Evolutionary conservation across 176 grass and related monocot species (phyloP), one percentile per base, ranked within the genome.

Genomic region (Musa schizocarpa): DNA sequence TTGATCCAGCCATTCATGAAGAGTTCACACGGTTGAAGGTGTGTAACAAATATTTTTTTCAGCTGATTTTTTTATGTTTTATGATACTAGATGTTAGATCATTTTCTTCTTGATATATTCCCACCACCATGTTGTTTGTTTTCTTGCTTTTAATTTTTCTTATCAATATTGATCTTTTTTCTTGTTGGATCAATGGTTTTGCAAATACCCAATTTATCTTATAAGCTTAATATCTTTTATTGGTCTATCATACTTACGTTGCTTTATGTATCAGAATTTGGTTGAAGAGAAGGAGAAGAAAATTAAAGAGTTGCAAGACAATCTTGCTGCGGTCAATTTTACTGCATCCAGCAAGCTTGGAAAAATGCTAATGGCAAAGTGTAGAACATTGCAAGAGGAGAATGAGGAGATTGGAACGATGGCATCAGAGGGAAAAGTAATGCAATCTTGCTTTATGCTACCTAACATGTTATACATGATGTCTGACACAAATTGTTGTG

Each of bases 401-500:
- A 99, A 99, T 79, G 96, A 94, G 81, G 96, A 99, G 72, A 99
- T 99, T 79, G 91, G 96, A 2, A 91, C 88, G 8, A 99, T 99
- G 80, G 96, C 96, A 83, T 99, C 96, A n/a, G 96, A 99, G 92
- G 96, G 96, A 84, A 99, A 99, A 88, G 93, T 93, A 83, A 64
- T 52, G 50, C 19, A 73, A 71, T 13, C 49, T 25, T 59, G 53
- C 26, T 76, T 55, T 51, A 0, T 76, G 34, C 34, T 34, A 9
- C 6, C 2, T n/a, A 20, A 3, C 9, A 70, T 49, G 1, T 50
- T 70, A 19, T 50, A 20, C 9, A 50, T 20, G 68, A 70, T 3
- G 20, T 50, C 11, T 70, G 48, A 49, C 68, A 9, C 9, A 13
- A 24, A n/a, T 50, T 51, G 23, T 50, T 70, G 9, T 19, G 11